Conservation (phyloP, 192 early-diverging fungal genomes). For the Entomortierella lignicola region DNA sequence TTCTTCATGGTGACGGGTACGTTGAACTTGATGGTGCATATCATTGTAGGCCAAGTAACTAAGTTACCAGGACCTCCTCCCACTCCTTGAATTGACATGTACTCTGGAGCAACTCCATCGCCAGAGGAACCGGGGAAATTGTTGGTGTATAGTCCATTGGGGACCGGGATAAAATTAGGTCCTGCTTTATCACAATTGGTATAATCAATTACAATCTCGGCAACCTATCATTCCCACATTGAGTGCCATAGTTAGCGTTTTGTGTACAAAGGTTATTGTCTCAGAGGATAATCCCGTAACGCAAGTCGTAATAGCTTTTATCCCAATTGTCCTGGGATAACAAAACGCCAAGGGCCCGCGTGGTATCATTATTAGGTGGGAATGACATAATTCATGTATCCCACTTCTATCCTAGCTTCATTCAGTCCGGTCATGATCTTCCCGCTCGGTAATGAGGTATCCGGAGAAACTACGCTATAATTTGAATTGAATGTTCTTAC, state of each 20-base stretch:
- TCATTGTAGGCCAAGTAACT: slow-evolving; percentile 14
- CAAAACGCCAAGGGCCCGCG: no score
- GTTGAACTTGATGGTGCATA: slow-evolving; percentile 81
- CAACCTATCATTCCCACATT: slow-evolving; percentile 61
- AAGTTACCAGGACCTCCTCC: slow-evolving; percentile 1
- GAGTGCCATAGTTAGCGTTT: neutral
- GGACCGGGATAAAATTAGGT: slow-evolving; percentile 2
- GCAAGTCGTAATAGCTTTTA: no score
- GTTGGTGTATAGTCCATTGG: slow-evolving; percentile 3
- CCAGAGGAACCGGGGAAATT: slow-evolving; percentile 27
- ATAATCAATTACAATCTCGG: slow-evolving; percentile 94
- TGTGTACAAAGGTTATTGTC: no score
- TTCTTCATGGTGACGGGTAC: slow-evolving; percentile 73
- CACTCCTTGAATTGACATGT: slow-evolving; percentile 3
- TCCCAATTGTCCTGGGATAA: no score
- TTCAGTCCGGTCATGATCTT: no score
- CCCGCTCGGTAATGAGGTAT: no score
- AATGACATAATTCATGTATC: no score
- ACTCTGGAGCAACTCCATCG: slow-evolving; percentile 20
- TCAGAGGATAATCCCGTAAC: no score
- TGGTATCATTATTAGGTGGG: no score
- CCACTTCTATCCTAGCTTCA: no score
- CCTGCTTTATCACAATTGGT: slow-evolving; percentile 75
- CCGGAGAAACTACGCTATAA: no score
- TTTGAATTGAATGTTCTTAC: slow-evolving; percentile 66